phyloP scores from a whole-genome alignment of 306 rosid species.

The Calophaca sinica region DNA sequence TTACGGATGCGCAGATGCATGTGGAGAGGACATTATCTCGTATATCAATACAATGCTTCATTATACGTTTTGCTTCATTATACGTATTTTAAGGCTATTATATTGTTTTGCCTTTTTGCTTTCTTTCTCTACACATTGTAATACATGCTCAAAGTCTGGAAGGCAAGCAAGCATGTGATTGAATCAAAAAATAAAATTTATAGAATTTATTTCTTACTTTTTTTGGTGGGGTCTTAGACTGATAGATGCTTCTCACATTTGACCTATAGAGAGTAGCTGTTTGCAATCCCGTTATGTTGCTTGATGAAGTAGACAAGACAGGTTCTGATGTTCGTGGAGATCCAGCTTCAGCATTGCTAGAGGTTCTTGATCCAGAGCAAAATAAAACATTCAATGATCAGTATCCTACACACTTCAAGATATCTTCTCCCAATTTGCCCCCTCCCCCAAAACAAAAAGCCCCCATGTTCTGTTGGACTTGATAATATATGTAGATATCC shows the following conservation, averaged over 20 bases:
- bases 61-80: too few relatives aligned
- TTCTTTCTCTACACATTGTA: not conserved
- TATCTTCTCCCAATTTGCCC: slow-evolving; percentile 14
- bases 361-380: slow-evolving; percentile 99
- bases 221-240: slow-evolving; percentile 27
- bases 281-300: slow-evolving; percentile 96
- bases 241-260: slow-evolving; percentile 40
- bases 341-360: slow-evolving; percentile 97
- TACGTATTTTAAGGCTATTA: not conserved
- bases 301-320: slow-evolving; percentile 99
- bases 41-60: too few relatives aligned
- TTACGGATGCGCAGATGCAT: too few relatives aligned
- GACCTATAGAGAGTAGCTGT: slow-evolving; percentile 76
- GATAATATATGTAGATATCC: slow-evolving; percentile 15
- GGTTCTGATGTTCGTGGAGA: slow-evolving; percentile 99
- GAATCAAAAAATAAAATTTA: slow-evolving; percentile 25
- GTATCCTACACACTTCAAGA: slow-evolving; percentile 72
- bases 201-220: slow-evolving; percentile 10
- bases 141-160: slow-evolving; percentile 27
- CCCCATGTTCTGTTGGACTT: not conserved
- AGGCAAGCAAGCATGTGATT: not conserved
- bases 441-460: not conserved
- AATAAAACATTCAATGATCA: slow-evolving; percentile 94
- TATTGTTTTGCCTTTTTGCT: not conserved
- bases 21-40: too few relatives aligned